Evolutionary conservation across 2,329 filamentous ascomycete genomes (phyloP).

Genomic region (Colletotrichum cordylinicola): DNA sequence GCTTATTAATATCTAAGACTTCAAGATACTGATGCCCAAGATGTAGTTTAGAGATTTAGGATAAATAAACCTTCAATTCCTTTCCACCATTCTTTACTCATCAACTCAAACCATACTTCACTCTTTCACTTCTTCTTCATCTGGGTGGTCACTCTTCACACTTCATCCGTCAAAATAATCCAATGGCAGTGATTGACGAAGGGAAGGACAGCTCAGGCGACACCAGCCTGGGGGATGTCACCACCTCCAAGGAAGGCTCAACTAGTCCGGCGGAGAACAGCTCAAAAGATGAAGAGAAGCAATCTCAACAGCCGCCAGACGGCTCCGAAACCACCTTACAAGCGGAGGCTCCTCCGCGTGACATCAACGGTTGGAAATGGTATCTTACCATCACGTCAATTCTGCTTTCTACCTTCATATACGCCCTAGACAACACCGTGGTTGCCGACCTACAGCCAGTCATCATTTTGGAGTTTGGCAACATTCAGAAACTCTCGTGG

Average conservation of each 20-base stretch:
- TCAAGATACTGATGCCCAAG: not conserved
- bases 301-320: not conserved
- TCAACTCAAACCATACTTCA: not conserved
- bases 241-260: not conserved
- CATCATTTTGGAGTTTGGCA: not conserved
- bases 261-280: not conserved
- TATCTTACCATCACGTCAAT: conserved; percentile 16
- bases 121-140: not conserved
- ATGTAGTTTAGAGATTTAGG: not conserved
- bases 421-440: conserved; percentile 49
- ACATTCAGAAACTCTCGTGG: conserved; percentile 43
- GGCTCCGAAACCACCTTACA: not conserved
- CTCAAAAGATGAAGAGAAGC: not conserved
- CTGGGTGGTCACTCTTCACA: not conserved
- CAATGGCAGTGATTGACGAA: not conserved
- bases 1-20: not conserved
- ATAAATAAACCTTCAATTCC: not conserved
- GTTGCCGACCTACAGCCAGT: conserved; percentile 28
- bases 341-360: not conserved
- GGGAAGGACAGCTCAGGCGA: not conserved
- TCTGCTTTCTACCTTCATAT: conserved; percentile 33
- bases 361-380: conserved; percentile 8
- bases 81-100: not conserved
- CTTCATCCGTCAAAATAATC: not conserved
- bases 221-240: not conserved